Evolutionary conservation across 1,139 yeast genomes (phyloP), one percentile per base, ranked within the genome.

Genomic region (Neolecta irregularis): DNA sequence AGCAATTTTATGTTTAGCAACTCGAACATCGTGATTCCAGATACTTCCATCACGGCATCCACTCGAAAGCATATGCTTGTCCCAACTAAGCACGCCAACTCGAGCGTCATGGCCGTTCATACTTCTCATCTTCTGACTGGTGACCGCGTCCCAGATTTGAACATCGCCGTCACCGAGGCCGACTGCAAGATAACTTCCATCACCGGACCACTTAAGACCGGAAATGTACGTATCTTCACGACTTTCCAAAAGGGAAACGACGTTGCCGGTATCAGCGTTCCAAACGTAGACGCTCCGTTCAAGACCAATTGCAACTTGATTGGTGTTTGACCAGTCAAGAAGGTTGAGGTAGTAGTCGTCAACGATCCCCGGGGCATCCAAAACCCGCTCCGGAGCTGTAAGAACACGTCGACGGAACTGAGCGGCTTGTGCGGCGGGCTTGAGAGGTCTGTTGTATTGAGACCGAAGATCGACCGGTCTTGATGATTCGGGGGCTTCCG

Each of bases 111-210:
- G 75, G 0, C 72, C 70, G 41, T 67, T 62, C 72, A 91, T 72
- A 1, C 93, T 74, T 48, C 99, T 67, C 37, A 85, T 63, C 48
- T 73, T 73, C 12, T 74, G 57, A 48, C 67, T 70, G 11, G 79
- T 69, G 48, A 79, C 94, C 31, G 80, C 76, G 55, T 91, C 98
- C 94, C 96, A 88, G 41, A 88, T 77, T 55, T 88, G 94, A 24
- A 85, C 64, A 24, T 71, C 62, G 2, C 98, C 98, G 49, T 79
- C 81, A 37, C 75, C 78, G 46, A 72, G 67, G 6, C 95, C 96
- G 30, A 91, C 70, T 1, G 93, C 74, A 16, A 88, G 62, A 50
- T 83, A 88, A 11, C 78, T 72, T 4, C 93, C 92, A 55, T 88
- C 96, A 26, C 76, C 78, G 5, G 94, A 77, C 96, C 98, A 91